Percentiles rank a stretch among this genome's conserved stretches.
phyloP scores from a whole-genome alignment of 2,329 filamentous ascomycete species.

The Colletotrichum nymphaeae region DNA sequence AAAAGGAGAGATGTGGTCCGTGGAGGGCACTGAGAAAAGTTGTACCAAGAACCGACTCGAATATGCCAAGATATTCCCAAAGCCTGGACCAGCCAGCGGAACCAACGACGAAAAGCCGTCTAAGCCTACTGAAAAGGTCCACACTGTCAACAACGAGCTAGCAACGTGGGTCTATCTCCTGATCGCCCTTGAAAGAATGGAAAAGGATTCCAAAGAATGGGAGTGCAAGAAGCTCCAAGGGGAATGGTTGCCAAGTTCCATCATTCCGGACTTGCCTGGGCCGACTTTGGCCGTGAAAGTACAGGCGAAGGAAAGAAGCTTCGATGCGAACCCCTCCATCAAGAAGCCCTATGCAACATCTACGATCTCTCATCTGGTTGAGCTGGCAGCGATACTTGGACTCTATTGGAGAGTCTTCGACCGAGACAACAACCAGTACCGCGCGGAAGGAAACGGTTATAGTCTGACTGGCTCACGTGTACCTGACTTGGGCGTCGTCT shows the following conservation, averaged over 20 bases:
- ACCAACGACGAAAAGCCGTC: neutral
- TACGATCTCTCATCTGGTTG: slow-evolving; percentile 48
- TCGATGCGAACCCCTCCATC: slow-evolving; percentile 7
- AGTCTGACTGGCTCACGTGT: slow-evolving; percentile 45
- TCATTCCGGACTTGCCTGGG: neutral
- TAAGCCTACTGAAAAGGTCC: neutral
- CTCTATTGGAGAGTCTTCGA: slow-evolving; percentile 56
- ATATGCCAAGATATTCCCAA: neutral
- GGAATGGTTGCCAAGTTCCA: neutral
- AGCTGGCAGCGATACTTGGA: slow-evolving; percentile 49
- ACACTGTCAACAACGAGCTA: slow-evolving; percentile 22
- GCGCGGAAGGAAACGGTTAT: slow-evolving; percentile 50
- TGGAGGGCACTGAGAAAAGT: neutral
- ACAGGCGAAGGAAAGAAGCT: slow-evolving; percentile 4
- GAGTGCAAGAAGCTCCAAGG: neutral
- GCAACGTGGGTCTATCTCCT: slow-evolving; percentile 18
- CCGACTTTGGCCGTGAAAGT: slow-evolving; percentile 22
- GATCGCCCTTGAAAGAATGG: slow-evolving; percentile 19
- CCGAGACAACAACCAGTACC: slow-evolving; percentile 47
- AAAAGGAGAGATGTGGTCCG: neutral
- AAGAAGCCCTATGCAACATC: slow-evolving; percentile 48
- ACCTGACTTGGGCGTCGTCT: slow-evolving; percentile 51
- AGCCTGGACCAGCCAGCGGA: neutral
- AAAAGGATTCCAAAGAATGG: slow-evolving; percentile 9
- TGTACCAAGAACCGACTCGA: neutral